A percentile compares a stretch with the other conserved stretches of the same genome.
phyloP scores from a whole-genome alignment of 495 filamentous ascomycete genomes.

The Tuber brumale region DNA sequence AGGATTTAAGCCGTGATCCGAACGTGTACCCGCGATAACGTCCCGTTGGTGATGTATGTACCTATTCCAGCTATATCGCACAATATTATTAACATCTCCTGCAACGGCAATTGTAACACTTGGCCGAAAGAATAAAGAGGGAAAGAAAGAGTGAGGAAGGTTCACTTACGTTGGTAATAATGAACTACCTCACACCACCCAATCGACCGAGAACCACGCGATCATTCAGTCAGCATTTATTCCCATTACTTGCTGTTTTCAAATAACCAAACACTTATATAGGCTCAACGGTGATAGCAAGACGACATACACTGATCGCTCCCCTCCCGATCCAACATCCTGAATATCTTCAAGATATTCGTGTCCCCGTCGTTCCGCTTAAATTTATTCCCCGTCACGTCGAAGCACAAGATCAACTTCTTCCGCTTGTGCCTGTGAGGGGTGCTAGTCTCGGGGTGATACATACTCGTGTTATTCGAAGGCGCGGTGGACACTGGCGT shows the following conservation, averaged over 20 bases:
- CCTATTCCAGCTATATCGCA: slow-evolving; percentile 64
- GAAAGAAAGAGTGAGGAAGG: neutral
- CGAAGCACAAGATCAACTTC: slow-evolving; percentile 75
- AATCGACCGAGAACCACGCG: neutral
- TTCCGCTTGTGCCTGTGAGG: slow-evolving; percentile 40
- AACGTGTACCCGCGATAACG: slow-evolving; percentile 58
- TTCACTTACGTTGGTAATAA: slow-evolving; percentile 59
- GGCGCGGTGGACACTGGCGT: neutral
- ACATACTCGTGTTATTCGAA: neutral
- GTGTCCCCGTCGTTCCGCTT: slow-evolving; percentile 72
- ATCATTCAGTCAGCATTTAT: neutral
- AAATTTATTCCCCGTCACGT: slow-evolving; percentile 87
- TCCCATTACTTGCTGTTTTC: neutral
- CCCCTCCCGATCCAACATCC: slow-evolving; percentile 54
- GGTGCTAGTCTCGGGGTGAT: neutral
- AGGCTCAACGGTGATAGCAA: neutral
- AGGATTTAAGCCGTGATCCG: slow-evolving; percentile 62
- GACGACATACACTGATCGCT: slow-evolving; percentile 48
- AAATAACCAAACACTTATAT: neutral
- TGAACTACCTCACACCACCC: slow-evolving; percentile 47
- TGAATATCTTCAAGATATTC: slow-evolving; percentile 83
- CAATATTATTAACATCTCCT: slow-evolving; percentile 22
- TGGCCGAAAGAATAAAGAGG: neutral
- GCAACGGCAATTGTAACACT: neutral
- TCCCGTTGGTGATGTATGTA: slow-evolving; percentile 66